A percentile compares a stretch with the other conserved stretches of the same genome.
Evolutionary conservation across 139 green algal genomes (phyloP).

Genomic region (Chlorella sp.): DNA sequence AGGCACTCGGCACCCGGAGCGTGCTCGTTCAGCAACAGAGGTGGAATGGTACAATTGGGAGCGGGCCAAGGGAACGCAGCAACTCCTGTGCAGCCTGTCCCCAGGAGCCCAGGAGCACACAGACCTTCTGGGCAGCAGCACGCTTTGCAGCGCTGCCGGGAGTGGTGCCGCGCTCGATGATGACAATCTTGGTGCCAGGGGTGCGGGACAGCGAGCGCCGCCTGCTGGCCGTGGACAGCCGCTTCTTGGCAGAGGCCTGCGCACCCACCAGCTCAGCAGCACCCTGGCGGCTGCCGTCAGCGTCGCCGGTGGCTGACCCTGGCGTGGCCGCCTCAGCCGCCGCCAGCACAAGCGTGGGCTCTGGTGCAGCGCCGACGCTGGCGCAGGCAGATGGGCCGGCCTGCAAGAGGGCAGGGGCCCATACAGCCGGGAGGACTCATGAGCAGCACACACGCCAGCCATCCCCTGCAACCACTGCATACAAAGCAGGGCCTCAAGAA

Average conservation of each 20-base stretch:
- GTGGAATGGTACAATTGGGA: neutral
- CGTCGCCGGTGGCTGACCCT: too few relatives aligned
- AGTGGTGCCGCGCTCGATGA: slow-evolving; percentile 25
- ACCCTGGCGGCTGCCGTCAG: too few relatives aligned
- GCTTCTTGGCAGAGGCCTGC: slow-evolving; percentile 24
- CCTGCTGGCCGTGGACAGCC: neutral
- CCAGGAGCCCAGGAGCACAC: neutral
- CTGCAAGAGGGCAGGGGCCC: neutral
- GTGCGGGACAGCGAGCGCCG: slow-evolving; percentile 37
- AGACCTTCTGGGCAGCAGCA: neutral
- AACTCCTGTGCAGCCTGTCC: too few relatives aligned
- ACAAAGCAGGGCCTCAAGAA: neutral
- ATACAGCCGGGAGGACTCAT: neutral
- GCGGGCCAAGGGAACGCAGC: neutral
- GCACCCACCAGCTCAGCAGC: neutral
- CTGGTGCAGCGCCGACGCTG: neutral
- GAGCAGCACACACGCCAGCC: neutral
- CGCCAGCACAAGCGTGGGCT: neutral
- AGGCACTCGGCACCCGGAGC: too few relatives aligned
- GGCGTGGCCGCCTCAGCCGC: neutral
- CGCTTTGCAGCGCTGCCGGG: slow-evolving; percentile 7
- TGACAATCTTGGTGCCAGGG: slow-evolving; percentile 43
- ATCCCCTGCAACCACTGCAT: neutral
- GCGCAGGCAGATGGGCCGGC: neutral
- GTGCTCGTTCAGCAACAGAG: too few relatives aligned